phyloP scores from a whole-genome alignment of 352 stramenopile genomes.

The Globisporangium takayamanum region DNA sequence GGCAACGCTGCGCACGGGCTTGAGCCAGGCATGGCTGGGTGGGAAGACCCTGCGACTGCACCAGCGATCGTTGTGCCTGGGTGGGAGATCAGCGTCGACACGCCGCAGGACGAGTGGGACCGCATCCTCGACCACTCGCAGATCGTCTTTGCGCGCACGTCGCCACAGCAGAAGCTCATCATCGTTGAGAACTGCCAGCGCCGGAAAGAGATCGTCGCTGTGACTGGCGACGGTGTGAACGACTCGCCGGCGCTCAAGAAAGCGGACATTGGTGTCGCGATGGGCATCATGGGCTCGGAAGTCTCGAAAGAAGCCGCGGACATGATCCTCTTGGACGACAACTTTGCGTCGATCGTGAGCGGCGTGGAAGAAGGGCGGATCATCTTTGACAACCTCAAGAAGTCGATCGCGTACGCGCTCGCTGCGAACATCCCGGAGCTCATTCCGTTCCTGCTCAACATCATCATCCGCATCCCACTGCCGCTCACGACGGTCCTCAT shows the following conservation, averaged over 20 bases:
- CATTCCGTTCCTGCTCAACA: constrained; percentile 80
- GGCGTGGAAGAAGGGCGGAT: constrained; percentile 93
- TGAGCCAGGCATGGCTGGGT: constrained; percentile 51
- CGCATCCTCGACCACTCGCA: constrained; percentile 81
- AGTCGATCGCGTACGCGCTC: constrained; percentile 90
- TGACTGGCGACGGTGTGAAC: constrained; percentile 98
- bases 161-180: constrained; percentile 91
- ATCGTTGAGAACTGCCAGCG: constrained; percentile 92
- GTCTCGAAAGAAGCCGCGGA: constrained; percentile 94
- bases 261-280: constrained; percentile 96
- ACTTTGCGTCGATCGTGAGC: constrained; percentile 95
- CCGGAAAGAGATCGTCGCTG: constrained; percentile 85
- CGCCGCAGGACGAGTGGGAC: constrained; percentile 80
- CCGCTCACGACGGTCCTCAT: constrained; percentile 91
- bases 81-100: constrained; percentile 72
- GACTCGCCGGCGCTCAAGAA: constrained; percentile 95
- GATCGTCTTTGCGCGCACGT: constrained; percentile 95
- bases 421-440: constrained; percentile 90
- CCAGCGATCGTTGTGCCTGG: constrained; percentile 82
- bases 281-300: constrained; percentile 96
- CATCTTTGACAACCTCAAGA: constrained; percentile 96
- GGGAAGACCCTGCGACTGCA: constrained; percentile 63
- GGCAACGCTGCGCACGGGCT: constrained; percentile 61
- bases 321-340: constrained; percentile 96
- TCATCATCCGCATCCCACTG: constrained; percentile 80